These are phyloP conservation scores for Apophysomyces trapeziformis DNA, from an alignment of 371 early-diverging fungal genomes.

Conservation along the genomic window DNA sequence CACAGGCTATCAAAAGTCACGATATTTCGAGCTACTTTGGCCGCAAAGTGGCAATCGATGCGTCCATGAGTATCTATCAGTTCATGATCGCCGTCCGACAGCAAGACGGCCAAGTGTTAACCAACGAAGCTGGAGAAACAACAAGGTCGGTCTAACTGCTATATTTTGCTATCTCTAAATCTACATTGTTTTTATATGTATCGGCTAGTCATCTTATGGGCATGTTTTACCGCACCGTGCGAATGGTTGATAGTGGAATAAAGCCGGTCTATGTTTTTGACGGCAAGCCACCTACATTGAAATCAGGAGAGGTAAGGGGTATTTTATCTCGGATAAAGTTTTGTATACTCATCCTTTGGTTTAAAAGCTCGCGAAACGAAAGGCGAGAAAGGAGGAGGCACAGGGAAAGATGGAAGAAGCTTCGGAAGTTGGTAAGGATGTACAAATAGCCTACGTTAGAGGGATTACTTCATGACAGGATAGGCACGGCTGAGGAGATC, in stretches of 20 bases:
- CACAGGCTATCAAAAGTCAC: slow-evolving; percentile 79
- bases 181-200: background rate
- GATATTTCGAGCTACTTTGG: slow-evolving; percentile 94
- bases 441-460: background rate
- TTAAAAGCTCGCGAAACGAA: slow-evolving; percentile 85
- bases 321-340: background rate
- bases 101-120: slow-evolving; percentile 89
- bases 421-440: slow-evolving; percentile 70
- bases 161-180: background rate
- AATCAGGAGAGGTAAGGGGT: slow-evolving; percentile 84
- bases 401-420: slow-evolving; percentile 83
- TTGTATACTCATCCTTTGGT: background rate
- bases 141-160: slow-evolving; percentile 69
- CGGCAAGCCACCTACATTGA: slow-evolving; percentile 97
- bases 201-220: slow-evolving; percentile 94
- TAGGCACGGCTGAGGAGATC: slow-evolving; percentile 81
- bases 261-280: slow-evolving; percentile 99
- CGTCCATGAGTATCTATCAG: slow-evolving; percentile 99
- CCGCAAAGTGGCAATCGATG: slow-evolving; percentile 98
- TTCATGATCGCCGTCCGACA: slow-evolving; percentile 98
- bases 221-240: slow-evolving; percentile 98
- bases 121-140: slow-evolving; percentile 90
- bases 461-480: background rate
- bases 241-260: slow-evolving; percentile 98
- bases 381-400: slow-evolving; percentile 87